Conservation (phyloP, 345 rosid species). For the Rhodamnia rubescens region DNA sequence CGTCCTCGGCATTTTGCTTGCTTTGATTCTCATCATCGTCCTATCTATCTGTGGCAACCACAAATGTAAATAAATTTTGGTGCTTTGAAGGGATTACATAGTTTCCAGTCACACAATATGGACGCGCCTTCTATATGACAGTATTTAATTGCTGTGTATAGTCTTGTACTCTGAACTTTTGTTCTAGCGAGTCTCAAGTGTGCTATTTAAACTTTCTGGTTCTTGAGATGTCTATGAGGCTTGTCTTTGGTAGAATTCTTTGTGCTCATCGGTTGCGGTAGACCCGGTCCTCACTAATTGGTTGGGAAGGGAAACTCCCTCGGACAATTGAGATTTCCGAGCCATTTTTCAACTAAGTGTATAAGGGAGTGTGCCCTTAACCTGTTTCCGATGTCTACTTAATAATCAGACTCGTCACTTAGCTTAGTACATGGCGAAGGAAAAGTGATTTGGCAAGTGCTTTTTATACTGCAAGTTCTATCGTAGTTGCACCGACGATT, state of each 20-base stretch:
- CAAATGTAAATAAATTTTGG: slow-evolving; percentile 18
- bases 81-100: neutral
- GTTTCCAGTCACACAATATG: neutral
- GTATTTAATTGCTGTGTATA: neutral
- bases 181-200: neutral
- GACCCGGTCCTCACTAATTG: no score
- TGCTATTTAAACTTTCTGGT: neutral
- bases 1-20: slow-evolving; percentile 41
- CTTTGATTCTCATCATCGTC: slow-evolving; percentile 49
- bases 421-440: neutral
- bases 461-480: neutral
- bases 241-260: neutral
- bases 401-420: neutral
- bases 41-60: slow-evolving; percentile 29
- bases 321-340: no score
- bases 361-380: neutral
- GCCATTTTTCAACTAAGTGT: neutral
- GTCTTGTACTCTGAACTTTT: slow-evolving; percentile 1
- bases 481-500: neutral
- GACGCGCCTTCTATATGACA: neutral
- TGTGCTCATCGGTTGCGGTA: neutral
- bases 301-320: no score
- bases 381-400: neutral
- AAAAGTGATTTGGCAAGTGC: neutral
- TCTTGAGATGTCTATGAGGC: neutral